A percentile compares a stretch with the other conserved stretches of the same genome.
Evolutionary conservation across 2,329 filamentous ascomycete genomes (phyloP).

Genomic region (Neofusicoccum ribis): DNA sequence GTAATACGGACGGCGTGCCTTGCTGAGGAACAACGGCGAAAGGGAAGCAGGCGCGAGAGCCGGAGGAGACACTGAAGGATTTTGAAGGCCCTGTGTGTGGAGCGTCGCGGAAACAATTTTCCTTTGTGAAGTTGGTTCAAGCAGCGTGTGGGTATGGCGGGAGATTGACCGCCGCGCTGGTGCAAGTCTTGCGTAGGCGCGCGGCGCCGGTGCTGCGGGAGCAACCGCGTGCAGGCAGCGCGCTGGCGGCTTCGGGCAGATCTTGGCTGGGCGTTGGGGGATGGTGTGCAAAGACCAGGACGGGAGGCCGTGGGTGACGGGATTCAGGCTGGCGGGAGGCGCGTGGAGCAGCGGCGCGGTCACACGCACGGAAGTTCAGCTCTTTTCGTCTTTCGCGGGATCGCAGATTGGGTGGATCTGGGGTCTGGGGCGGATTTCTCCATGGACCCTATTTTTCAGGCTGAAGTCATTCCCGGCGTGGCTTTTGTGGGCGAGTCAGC

Average conservation of each 20-base stretch:
- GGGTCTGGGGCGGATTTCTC: neutral
- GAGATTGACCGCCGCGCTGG: neutral
- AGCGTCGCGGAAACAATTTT: conserved; percentile 7
- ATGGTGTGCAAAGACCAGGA: conserved; percentile 1
- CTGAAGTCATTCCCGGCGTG: conserved; percentile 8
- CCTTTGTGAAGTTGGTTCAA: conserved; percentile 1
- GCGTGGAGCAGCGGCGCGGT: conserved; percentile 2
- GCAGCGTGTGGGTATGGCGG: conserved; percentile 13
- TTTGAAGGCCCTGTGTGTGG: neutral
- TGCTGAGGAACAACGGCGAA: neutral
- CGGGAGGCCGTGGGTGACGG: neutral
- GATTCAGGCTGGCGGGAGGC: neutral
- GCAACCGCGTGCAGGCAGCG: neutral
- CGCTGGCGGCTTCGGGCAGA: neutral
- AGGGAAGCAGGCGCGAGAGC: neutral
- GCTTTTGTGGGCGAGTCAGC: conserved; percentile 10
- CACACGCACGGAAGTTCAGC: neutral
- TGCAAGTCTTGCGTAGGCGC: neutral
- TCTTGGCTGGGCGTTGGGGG: neutral
- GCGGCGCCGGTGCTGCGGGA: neutral
- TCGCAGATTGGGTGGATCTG: neutral
- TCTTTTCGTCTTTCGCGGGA: neutral
- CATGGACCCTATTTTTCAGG: conserved; percentile 1
- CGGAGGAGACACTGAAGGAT: neutral
- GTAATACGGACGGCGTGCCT: neutral